phyloP scores from a whole-genome alignment of 1,284 basidiomycete species.

The Ustilago tritici region DNA sequence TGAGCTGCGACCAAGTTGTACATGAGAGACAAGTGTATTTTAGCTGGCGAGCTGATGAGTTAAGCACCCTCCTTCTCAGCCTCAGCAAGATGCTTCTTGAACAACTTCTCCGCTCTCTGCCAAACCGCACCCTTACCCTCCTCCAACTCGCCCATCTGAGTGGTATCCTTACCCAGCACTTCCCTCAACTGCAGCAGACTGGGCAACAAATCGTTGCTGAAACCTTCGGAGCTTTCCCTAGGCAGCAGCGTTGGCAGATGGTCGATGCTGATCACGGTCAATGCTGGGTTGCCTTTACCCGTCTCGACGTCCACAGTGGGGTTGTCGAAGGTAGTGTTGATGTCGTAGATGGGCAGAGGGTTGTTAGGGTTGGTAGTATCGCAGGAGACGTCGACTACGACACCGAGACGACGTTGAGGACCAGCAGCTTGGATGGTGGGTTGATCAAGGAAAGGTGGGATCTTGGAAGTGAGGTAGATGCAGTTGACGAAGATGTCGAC shows the following conservation, averaged over 20 bases:
- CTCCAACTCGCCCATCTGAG: constrained; percentile 33
- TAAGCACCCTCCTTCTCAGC: constrained; percentile 41
- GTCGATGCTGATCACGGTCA: constrained; percentile 95
- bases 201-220: constrained; percentile 88
- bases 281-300: constrained; percentile 62
- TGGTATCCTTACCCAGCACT: constrained; percentile 58
- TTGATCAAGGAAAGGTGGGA: constrained; percentile 86
- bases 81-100: constrained; percentile 77
- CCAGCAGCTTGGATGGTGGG: constrained; percentile 83
- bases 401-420: constrained; percentile 77
- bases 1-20: background rate
- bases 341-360: constrained; percentile 92
- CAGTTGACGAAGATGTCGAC: constrained; percentile 99
- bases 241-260: constrained; percentile 96
- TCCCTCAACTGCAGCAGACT: constrained; percentile 72
- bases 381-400: constrained; percentile 97
- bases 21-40: background rate
- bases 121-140: constrained; percentile 76
- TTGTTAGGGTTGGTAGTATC: constrained; percentile 99
- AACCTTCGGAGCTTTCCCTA: constrained; percentile 95
- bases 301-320: constrained; percentile 85
- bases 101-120: constrained; percentile 89
- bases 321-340: constrained; percentile 95
- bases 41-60: background rate
- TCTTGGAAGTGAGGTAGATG: constrained; percentile 92